Base-by-base conservation (phyloP, 2,329 filamentous ascomycete genomes). In the Decorospora gaudefroyi region DNA sequence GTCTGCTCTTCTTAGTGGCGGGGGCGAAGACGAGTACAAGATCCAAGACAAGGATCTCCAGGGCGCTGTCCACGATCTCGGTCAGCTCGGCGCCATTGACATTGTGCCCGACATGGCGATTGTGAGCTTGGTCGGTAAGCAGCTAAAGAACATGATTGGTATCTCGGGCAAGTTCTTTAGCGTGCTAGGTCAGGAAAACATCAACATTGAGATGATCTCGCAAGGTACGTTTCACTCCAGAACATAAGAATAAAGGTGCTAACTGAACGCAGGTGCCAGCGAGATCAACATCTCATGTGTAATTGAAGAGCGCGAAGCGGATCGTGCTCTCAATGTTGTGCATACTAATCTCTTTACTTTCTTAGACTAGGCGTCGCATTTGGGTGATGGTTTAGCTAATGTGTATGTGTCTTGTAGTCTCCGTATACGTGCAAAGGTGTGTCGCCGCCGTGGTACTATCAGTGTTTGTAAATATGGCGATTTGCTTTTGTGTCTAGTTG, bases 251-350 rank as follows among this genome's bases (percentile, higher is more conserved):
- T 4, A 7, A 6, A 7, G 3, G 23, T 18, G 34, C 42, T 52
- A 41, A 52, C 15, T 23, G 5, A 9, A 1, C 7, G n/a, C 42
- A 95, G 90, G 91, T 62, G 93, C 93, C 17, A 96, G 91, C 68
- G 93, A 99, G 76, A 99, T 99, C 74, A 99, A 97, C 71, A 99
- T 99, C 49, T 96, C 90, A 8, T 99, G 93, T 67, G 93, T 99
- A 31, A 95, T 99, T 68, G 90, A 95, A 62, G 89, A 90, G 57
- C 79, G 85, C 55, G 90, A 97, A 67, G 91, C 93, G 15, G 90
- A 91, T 58, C 84, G 93, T 57, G 93, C 93, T 21, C 87, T 99
- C 78, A 97, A 95, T 68, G 90, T 97, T 63, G 79, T 99, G 55
- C 93, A 99, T 70, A 97, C 93, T 13, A 92, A 91, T 74, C 82